Conservation (phyloP, 1,284 basidiomycete species). For the Ustilago xerochloae region DNA sequence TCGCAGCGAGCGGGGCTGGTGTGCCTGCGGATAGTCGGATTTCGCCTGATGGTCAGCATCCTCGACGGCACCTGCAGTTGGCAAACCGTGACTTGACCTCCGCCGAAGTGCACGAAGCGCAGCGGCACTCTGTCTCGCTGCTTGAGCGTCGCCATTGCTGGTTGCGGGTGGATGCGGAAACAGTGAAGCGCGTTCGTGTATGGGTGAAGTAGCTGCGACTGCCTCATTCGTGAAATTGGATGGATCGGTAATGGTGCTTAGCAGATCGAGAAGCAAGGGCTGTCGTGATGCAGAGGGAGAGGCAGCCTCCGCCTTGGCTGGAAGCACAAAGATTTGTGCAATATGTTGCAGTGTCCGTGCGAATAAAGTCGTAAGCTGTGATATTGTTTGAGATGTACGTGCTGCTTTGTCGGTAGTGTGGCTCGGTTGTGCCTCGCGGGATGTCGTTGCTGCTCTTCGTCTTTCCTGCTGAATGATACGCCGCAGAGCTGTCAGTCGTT, state of each 20-base stretch:
- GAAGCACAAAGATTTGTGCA: conserved; percentile 30
- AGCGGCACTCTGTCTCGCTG: conserved; percentile 24
- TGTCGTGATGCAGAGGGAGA: background rate
- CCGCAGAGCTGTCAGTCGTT: conserved; percentile 31
- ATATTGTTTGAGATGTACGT: conserved; percentile 27
- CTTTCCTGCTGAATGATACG: conserved; percentile 20
- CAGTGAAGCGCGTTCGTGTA: conserved; percentile 12
- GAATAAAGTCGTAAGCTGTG: conserved; percentile 26
- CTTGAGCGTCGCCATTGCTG: background rate
- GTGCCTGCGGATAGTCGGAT: background rate
- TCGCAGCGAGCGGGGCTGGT: conserved; percentile 3
- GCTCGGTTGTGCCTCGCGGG: background rate
- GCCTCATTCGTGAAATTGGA: conserved; percentile 4
- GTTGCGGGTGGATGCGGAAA: conserved; percentile 6
- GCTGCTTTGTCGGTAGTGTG: conserved; percentile 4
- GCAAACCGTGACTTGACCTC: conserved; percentile 35
- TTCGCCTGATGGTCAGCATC: background rate
- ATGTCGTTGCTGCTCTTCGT: background rate
- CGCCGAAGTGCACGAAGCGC: conserved; percentile 24
- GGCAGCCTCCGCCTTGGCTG: background rate
- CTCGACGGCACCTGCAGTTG: background rate
- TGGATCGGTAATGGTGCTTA: conserved; percentile 17
- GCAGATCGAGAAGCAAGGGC: conserved; percentile 20
- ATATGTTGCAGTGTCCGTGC: conserved; percentile 42
- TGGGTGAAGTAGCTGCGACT: conserved; percentile 13